Evolutionary conservation across 306 rosid genomes (phyloP).

Genomic region (Quillaja saponaria): DNA sequence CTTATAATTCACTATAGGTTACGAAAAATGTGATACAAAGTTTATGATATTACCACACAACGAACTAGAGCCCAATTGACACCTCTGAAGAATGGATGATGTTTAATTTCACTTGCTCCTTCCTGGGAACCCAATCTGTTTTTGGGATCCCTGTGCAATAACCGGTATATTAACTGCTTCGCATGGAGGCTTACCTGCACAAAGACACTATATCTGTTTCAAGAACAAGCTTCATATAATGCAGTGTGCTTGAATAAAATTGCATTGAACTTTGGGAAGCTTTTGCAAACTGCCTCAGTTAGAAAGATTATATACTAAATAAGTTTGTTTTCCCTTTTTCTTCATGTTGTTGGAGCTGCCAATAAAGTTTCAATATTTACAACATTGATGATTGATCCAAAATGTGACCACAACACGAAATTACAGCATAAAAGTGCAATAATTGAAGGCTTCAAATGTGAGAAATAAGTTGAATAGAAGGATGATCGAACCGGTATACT

Average conservation of each 20-base stretch:
- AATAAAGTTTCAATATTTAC: background rate
- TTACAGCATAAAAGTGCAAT: background rate
- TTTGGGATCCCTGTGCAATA: conserved; percentile 81
- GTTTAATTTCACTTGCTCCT: conserved; percentile 87
- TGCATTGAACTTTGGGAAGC: background rate
- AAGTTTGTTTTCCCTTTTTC: background rate
- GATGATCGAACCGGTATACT: conserved; percentile 59
- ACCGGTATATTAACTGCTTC: conserved; percentile 72
- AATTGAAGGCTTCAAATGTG: conserved; percentile 1
- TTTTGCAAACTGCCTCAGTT: background rate
- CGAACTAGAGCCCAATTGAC: conserved; percentile 94
- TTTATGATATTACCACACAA: conserved; percentile 58
- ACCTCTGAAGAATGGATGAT: conserved; percentile 77
- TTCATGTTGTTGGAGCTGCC: background rate
- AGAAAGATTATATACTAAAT: too few relatives aligned
- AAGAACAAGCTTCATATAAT: conserved; percentile 6
- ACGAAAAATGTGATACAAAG: too few relatives aligned
- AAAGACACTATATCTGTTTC: conserved; percentile 10
- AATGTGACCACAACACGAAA: background rate
- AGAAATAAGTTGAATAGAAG: background rate
- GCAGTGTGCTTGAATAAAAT: background rate
- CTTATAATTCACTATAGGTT: too few relatives aligned
- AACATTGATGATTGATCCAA: too few relatives aligned
- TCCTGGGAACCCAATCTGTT: conserved; percentile 74
- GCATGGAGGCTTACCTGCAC: conserved; percentile 77